These are phyloP conservation scores for Phaeosphaeria sp. DNA, from an alignment of 2,329 filamentous ascomycete species.

Conservation along the genomic window DNA sequence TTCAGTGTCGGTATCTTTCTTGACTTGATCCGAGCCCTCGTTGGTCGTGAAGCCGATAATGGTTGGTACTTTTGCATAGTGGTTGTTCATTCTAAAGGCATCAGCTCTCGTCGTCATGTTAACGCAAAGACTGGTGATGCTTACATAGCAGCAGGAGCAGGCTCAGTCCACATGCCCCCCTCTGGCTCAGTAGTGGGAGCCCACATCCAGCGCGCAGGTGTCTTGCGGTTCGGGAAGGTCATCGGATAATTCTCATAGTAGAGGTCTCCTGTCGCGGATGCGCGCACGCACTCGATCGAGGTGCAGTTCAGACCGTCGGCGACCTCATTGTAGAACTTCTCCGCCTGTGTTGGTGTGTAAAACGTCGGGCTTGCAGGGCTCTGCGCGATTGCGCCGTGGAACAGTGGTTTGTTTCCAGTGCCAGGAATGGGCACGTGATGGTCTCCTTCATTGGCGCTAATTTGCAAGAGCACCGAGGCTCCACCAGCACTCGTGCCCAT, in stretches of 20 bases:
- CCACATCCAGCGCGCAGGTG: conserved; percentile 46
- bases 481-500: conserved; percentile 49
- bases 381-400: conserved; percentile 41
- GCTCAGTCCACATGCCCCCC: conserved; percentile 39
- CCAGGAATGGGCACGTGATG: conserved; percentile 33
- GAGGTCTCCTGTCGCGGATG: conserved; percentile 33
- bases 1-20: conserved; percentile 46
- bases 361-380: conserved; percentile 42
- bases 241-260: conserved; percentile 45
- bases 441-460: conserved; percentile 40
- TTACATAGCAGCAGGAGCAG: conserved; percentile 31
- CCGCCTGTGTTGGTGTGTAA: conserved; percentile 37
- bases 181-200: conserved; percentile 38
- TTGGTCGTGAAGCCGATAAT: conserved; percentile 44
- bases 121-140: too few species aligned
- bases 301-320: conserved; percentile 40
- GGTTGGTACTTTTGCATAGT: conserved; percentile 38
- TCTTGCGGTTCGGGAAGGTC: conserved; percentile 37
- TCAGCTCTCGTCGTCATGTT: too few species aligned
- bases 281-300: conserved; percentile 37
- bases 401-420: conserved; percentile 34
- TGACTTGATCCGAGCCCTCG: conserved; percentile 51
- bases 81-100: conserved; percentile 17
- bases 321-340: conserved; percentile 41
- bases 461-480: conserved; percentile 37